Base-by-base conservation (phyloP, 345 rosid species). In the Euphorbia lathyris region DNA sequence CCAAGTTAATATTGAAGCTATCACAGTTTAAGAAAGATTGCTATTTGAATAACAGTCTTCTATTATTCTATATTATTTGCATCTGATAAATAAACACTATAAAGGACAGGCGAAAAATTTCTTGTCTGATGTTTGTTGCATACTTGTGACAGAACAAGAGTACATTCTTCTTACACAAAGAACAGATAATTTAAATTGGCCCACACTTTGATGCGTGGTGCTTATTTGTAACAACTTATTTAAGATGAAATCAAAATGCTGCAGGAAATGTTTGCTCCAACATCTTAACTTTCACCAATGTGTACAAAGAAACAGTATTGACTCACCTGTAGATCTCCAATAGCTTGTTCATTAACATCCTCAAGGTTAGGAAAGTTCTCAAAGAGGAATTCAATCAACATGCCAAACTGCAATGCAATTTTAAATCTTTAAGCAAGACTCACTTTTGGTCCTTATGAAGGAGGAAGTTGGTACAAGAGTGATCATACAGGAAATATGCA, bases 301-400 rank as follows among this genome's bases (percentile, higher is more conserved):
- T 22, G 38, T 57, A 36, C 10, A 63, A 16, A 23, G 13, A 11
- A 9, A 19, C n/a, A n/a, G 13, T 38, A 20, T 64, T 63, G 25
- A 57, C 80, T 82, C 75, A 94, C 98, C 93, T 94, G 97, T 63
- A 94, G 86, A 80, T 95, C 97, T 77, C 92, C 97, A 74, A 95
- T 92, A 20, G 96, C 94, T 62, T 82, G 66, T 79, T 88, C 97
- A 62, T 79, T 87, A 45, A 81, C 88, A 64, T 80, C 87, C 65
- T 91, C 96, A 55, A 77, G 65, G 74, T 87, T 86, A 7, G 97
- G 91, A 63, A 86, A 87, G 78, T 80, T 82, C 60, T 92, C 97
- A 68, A 95, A 95, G 65, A 95, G 93, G 77, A 76, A 87, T 75
- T 92, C 99, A 74, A 95, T 92, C 81, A 92, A 76, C 99, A 95